A percentile compares a stretch with the other conserved stretches of the same genome.
phyloP scores from a whole-genome alignment of 2,329 filamentous ascomycete species.

The Exophiala dermatitidis region DNA sequence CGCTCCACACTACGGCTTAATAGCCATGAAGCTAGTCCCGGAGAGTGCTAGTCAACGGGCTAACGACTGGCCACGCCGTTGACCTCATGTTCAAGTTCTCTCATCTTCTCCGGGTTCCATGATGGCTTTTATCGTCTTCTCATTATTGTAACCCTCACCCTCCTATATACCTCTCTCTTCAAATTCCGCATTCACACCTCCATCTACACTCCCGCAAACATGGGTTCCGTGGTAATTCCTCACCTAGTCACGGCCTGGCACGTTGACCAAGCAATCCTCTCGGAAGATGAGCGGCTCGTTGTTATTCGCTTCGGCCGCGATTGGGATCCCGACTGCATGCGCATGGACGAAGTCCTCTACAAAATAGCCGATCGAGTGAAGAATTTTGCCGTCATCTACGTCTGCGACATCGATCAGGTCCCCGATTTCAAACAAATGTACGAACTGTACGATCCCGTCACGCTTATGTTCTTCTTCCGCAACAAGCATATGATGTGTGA shows the following conservation, averaged over 20 bases:
- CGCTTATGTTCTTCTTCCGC: slow-evolving; percentile 95
- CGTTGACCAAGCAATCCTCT: slow-evolving; percentile 90
- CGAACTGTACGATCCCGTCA: slow-evolving; percentile 81
- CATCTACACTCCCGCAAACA: slow-evolving; percentile 2
- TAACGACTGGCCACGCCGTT: neutral
- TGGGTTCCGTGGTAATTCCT: slow-evolving; percentile 50
- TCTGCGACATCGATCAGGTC: slow-evolving; percentile 86
- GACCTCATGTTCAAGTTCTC: slow-evolving; percentile 1
- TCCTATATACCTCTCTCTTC: neutral
- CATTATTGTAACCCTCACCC: neutral
- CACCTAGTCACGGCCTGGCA: slow-evolving; percentile 93
- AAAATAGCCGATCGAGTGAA: slow-evolving; percentile 89
- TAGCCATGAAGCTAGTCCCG: too few relatives aligned
- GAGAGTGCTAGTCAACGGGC: too few relatives aligned
- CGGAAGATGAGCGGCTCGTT: slow-evolving; percentile 84
- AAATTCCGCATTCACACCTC: neutral
- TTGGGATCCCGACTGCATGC: slow-evolving; percentile 60
- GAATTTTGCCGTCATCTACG: slow-evolving; percentile 87
- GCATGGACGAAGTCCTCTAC: slow-evolving; percentile 89
- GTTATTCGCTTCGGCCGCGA: slow-evolving; percentile 91
- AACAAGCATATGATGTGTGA: slow-evolving; percentile 79
- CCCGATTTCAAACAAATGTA: slow-evolving; percentile 97
- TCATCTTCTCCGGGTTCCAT: neutral
- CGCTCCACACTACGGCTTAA: neutral
- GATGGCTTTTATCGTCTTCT: neutral